Percentiles rank a stretch among this genome's conserved stretches.
phyloP scores from a whole-genome alignment of 2,329 filamentous ascomycete genomes.

The Aureobasidium namibiae region DNA sequence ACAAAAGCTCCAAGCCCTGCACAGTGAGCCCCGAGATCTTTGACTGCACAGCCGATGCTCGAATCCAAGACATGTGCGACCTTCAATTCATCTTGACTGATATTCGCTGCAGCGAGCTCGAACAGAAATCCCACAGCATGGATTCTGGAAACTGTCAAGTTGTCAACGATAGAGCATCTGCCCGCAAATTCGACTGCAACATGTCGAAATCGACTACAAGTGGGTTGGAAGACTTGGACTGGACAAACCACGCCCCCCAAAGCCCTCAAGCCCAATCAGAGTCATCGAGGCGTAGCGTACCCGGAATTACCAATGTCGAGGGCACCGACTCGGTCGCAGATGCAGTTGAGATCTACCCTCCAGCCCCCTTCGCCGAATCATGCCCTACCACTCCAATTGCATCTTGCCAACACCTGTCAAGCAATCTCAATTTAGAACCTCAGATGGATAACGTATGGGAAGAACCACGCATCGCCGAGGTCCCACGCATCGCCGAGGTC shows the following conservation, averaged over 20 bases:
- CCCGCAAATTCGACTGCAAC: background rate
- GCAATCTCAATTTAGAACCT: background rate
- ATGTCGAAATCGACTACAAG: no score
- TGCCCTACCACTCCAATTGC: background rate
- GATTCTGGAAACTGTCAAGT: no score
- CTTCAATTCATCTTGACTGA: background rate
- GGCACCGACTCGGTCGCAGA: background rate
- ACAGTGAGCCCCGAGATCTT: background rate
- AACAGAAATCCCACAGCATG: background rate
- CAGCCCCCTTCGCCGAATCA: background rate
- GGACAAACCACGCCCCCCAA: no score
- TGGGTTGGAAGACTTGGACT: background rate
- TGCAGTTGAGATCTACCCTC: background rate
- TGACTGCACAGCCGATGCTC: background rate
- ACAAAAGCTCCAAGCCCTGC: background rate
- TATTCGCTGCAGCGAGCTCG: background rate
- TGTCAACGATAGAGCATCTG: background rate
- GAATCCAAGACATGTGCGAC: background rate
- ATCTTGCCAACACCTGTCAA: background rate
- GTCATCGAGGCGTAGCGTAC: no score
- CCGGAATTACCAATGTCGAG: background rate
- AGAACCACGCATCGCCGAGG: background rate
- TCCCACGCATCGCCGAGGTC: conserved; percentile 15
- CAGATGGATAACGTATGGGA: background rate
- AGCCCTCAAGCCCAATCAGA: no score